phyloP scores from a whole-genome alignment of 148 eudicot genomes.

The Rhododendron mucronatum region DNA sequence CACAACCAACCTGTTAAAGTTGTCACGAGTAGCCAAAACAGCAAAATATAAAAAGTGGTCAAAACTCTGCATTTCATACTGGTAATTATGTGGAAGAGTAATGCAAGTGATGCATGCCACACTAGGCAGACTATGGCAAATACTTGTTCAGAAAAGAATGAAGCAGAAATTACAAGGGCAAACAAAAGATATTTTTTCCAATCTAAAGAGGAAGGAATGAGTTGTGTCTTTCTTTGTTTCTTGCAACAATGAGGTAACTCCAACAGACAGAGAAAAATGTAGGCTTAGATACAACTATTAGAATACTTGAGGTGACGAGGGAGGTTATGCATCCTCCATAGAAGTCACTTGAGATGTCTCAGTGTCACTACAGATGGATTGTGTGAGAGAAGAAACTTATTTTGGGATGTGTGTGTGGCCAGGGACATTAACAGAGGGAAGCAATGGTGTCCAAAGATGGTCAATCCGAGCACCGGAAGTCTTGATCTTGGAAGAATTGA shows the following conservation, averaged over 20 bases:
- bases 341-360: not conserved
- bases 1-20: conserved; percentile 81
- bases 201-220: not conserved
- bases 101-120: not conserved
- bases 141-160: not conserved
- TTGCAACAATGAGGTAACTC: not conserved
- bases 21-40: not conserved
- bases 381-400: not conserved
- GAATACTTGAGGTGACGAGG: not conserved
- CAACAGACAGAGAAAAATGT: not conserved
- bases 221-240: not conserved
- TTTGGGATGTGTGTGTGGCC: not conserved
- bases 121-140: not conserved
- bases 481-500: not conserved
- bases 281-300: not conserved
- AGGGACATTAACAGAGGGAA: not conserved
- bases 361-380: not conserved
- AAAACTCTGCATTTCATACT: not conserved
- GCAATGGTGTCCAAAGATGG: not conserved
- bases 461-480: not conserved
- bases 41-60: not conserved
- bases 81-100: not conserved
- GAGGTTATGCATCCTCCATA: not conserved
- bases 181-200: not conserved
- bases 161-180: not conserved